A percentile compares a stretch with the other conserved stretches of the same genome.
Conservation (phyloP, 129 eudicot genomes). For the Ambrosia artemisiifolia region DNA sequence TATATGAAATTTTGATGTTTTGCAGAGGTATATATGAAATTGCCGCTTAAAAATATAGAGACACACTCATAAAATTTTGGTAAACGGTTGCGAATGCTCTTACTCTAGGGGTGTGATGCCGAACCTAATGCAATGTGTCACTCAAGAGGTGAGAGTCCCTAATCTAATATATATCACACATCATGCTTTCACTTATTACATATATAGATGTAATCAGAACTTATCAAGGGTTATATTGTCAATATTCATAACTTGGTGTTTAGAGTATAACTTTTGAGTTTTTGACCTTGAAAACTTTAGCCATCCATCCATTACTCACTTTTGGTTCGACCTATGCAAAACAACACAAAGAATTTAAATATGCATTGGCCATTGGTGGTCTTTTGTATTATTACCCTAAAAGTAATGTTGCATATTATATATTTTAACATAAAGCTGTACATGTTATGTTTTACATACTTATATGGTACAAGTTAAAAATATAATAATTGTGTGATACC, state of each 20-base stretch:
- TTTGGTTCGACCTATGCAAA: slow-evolving; percentile 16
- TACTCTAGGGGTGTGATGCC: no score
- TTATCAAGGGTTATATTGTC: not conserved
- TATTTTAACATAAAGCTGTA: slow-evolving; percentile 7
- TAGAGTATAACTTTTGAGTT: not conserved
- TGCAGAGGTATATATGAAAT: no score
- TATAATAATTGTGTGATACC: slow-evolving; percentile 4
- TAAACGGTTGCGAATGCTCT: no score
- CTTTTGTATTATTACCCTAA: slow-evolving; percentile 25
- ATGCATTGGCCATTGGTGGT: slow-evolving; percentile 18
- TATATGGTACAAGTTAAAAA: not conserved
- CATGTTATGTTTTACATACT: not conserved
- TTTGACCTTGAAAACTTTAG: not conserved
- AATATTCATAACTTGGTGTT: not conserved
- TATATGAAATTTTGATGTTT: no score
- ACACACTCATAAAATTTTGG: no score
- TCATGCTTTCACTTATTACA: no score
- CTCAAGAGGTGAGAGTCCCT: no score
- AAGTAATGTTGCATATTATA: slow-evolving; percentile 3
- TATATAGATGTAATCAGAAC: not conserved
- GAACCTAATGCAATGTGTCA: no score
- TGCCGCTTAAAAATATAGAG: no score
- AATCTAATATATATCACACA: no score
- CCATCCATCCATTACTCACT: slow-evolving; percentile 8
- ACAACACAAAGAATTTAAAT: slow-evolving; percentile 9